Evolutionary conservation across 169 alveolate genomes (phyloP).

Genomic region (Cryptosporidium ryanae): DNA sequence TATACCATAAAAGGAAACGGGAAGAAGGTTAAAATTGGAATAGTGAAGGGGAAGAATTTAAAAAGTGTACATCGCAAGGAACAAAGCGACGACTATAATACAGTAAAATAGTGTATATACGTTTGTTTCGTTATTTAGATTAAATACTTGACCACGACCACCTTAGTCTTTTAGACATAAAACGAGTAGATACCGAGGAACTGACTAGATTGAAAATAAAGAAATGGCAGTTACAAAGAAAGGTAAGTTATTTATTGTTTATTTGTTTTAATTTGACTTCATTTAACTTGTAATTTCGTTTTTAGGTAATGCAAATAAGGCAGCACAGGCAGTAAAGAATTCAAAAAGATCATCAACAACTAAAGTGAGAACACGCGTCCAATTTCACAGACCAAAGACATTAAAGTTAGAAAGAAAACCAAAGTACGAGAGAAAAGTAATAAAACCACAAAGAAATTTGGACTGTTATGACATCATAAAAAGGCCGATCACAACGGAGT

Average conservation of each 20-base stretch:
- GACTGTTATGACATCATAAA: slow-evolving; percentile 92
- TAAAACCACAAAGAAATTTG: slow-evolving; percentile 84
- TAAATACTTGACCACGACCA: too few relatives aligned
- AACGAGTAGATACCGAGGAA: too few relatives aligned
- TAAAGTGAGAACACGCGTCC: slow-evolving; percentile 80
- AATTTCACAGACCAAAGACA: slow-evolving; percentile 87
- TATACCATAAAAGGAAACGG: too few relatives aligned
- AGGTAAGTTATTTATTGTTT: slow-evolving; percentile 28
- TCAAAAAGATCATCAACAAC: slow-evolving; percentile 63
- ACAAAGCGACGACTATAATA: too few relatives aligned
- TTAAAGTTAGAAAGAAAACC: slow-evolving; percentile 89
- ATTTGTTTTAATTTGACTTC: background rate
- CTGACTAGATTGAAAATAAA: background rate
- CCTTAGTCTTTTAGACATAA: too few relatives aligned
- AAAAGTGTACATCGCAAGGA: too few relatives aligned
- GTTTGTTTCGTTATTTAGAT: too few relatives aligned
- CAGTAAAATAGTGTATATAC: too few relatives aligned
- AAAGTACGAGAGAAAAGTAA: slow-evolving; percentile 84
- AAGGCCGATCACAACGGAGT: slow-evolving; percentile 97
- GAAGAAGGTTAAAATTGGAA: too few relatives aligned
- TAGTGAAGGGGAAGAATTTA: too few relatives aligned
- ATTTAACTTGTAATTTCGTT: background rate
- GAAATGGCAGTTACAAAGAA: slow-evolving; percentile 57
- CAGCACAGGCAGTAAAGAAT: slow-evolving; percentile 57
- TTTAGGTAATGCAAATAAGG: slow-evolving; percentile 41